Evolutionary conservation across 768 basidiomycete genomes (phyloP), one percentile per base, ranked within the genome.

Genomic region (Suillus lakei): DNA sequence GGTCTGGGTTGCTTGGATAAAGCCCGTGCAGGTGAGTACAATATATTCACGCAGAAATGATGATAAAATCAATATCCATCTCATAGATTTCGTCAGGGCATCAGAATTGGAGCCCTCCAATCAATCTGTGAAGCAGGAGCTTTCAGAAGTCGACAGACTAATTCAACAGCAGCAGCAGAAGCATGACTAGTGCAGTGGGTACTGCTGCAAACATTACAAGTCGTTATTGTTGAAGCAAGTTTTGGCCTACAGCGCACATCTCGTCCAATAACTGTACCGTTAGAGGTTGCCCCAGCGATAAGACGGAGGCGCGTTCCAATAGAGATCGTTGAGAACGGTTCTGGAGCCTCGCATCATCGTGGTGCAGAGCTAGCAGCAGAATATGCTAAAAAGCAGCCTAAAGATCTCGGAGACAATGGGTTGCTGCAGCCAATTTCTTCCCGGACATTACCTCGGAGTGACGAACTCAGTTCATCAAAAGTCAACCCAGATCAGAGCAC

Each of bases 61-160:
- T 64, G 2, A 18, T n/a, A 39, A 38, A 46, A 50, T 46, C 46
- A 73, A 28, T 7, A 50, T 16, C 55, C 13, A 15, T 15, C 34
- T 16, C 41, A 28, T 64, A 95, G 95, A 95, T 72, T 80, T 95
- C 34, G 73, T 80, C 38, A 78, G 81, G 16, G 87, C 88, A 2
- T 75, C 90, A 26, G 77, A 78, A 44, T 70, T 91, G 0, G 93
- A 95, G 64, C 87, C 92, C 3, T 68, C 79, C 0, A 94, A 95
- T 70, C 78, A 77, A 6, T 78, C 87, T 5, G 85, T 91, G 0
- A 86, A 84, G 72, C 79, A 84, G 21, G 93, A 95, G 74, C 75
- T 93, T 55, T 76, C 74, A 9, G 87, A 83, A 30, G 77, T 91
- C 1, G 77, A 78, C 0, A 76, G 79, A 38, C 59, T 81, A n/a